Conservation (phyloP, 257 asterid genomes). For the Scutellaria baicalensis region DNA sequence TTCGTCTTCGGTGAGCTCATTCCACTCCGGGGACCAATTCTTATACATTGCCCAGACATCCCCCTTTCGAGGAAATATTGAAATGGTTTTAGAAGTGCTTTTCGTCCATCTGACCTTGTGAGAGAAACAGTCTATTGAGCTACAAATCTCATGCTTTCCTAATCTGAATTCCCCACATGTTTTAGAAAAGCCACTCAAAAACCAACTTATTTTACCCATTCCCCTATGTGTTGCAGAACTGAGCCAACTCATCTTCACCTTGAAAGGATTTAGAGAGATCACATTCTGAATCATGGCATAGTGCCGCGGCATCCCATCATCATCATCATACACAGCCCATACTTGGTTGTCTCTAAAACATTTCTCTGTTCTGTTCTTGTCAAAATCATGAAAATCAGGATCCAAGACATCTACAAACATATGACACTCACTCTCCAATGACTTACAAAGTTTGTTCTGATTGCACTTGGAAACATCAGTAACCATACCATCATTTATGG, state of each 20-base stretch:
- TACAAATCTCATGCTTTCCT: constrained; percentile 31
- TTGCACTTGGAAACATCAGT: constrained; percentile 3
- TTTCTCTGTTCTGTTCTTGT: constrained; percentile 28
- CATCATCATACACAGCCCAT: constrained; percentile 71
- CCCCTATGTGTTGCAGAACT: constrained; percentile 29
- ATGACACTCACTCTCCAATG: constrained; percentile 14
- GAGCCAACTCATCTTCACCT: constrained; percentile 52
- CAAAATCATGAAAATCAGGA: constrained; percentile 58
- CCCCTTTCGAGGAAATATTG: constrained; percentile 53
- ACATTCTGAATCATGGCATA: constrained; percentile 54
- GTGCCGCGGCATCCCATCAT: constrained; percentile 71
- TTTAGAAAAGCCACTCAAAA: constrained; percentile 35
- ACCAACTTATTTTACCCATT: constrained; percentile 32
- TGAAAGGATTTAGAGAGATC: constrained; percentile 54
- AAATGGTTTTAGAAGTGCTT: constrained; percentile 31
- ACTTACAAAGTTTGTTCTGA: constrained; percentile 15
- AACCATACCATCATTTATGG: neutral
- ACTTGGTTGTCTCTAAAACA: constrained; percentile 55
- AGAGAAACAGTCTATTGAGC: constrained; percentile 46
- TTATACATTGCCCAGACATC: constrained; percentile 77
- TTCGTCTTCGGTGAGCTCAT: constrained; percentile 52
- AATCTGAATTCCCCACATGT: constrained; percentile 50
- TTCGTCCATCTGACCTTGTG: constrained; percentile 44
- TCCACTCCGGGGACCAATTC: constrained; percentile 70
- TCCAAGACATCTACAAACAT: constrained; percentile 35